Evolutionary conservation across 2,329 filamentous ascomycete species (phyloP), one percentile per base, ranked within the genome.

Genomic region (Xenoacremonium recifei): DNA sequence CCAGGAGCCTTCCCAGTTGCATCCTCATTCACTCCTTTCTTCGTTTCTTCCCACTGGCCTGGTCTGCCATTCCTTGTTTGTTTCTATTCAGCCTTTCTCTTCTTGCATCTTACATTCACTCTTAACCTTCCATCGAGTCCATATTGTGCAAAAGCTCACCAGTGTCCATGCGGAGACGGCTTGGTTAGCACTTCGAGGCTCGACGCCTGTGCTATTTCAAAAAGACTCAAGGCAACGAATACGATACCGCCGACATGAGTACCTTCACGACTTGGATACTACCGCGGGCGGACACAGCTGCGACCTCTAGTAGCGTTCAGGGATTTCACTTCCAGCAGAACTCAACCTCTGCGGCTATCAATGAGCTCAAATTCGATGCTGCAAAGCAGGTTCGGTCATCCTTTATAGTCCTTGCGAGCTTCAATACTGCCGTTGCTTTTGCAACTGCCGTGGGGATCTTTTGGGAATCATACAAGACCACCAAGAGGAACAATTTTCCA

Each of bases 381-480:
- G 72, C 73, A 48, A 80, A 74, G 54, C 82, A 79, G 23, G 70
- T 82, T 54, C 71, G 81, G 51, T 80, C 76, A 15, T 82, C 79
- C 18, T 79, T 77, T 32, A 75, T 84, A 42, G 79, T 83, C 45
- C 68, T 84, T 40, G 75, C 80, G 25, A 64, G 70, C 41, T 82
- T 84, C 65, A 85, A 84, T 59, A 70, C 77, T 17, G 58, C 81
- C 39, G 76, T 76, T 15, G 79, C 79, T 4, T 72, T 79, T 42
- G 69, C 71, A 15, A 80, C 79, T 6, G 75, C 76, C 9, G 50
- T 69, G 19, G 77, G 77, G 19, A 82, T 84, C 39, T 59, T 80
- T 30, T 76, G 75, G 59, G 76, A 82, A 47, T 74, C 72, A 50
- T 81, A 78, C 56, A 65, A 66, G 41, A 65, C 60, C 40, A 60